Base-by-base conservation (phyloP, 306 rosid species). In the Malus asiatica region DNA sequence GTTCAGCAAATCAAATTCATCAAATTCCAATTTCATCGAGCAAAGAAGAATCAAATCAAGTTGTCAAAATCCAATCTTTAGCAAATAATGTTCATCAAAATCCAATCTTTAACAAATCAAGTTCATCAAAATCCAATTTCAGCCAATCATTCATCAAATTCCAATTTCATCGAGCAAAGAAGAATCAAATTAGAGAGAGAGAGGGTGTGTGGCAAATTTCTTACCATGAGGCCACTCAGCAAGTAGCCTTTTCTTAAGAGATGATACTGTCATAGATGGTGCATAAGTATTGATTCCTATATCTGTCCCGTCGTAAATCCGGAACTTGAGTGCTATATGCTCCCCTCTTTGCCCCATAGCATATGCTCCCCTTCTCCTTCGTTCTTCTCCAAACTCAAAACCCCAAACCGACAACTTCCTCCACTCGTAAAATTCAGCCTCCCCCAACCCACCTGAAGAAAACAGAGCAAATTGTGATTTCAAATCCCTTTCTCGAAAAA, bases 191-290 rank as follows among this genome's bases (percentile, higher is more conserved):
- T 42, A 42, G 45, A 42, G 45, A 40, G 45, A 40, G 45, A 42
- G 45, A 9, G 12, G 78, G 40, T 35, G 80, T 58, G 78, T 38
- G 20, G 33, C 22, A 33, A 14, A 35, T 55, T 57, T 42, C 45
- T 42, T 74, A 89, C 95, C 95, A 85, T 84, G 86, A 75, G 97
- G 97, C 97, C 94, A 91, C 83, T 86, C 90, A 61, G 87, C 78
- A 64, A 89, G 76, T 29, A 89, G 83, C 87, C 69, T 89, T 80
- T 89, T 88, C 88, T 91, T 91, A 69, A 91, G 87, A 69, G 84
- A 66, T 76, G 82, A 84, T 27, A 85, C 81, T 45, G 91, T 82
- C 18, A 84, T 80, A 29, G 91, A 84, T 27, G 86, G 63, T n/a
- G 86, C 68, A 78, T 89, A 89, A 70, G 79, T 68, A 32, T 68